These are phyloP conservation scores for Rutstroemia sp. DNA, from an alignment of 2,329 filamentous ascomycete species.

Conservation along the genomic window DNA sequence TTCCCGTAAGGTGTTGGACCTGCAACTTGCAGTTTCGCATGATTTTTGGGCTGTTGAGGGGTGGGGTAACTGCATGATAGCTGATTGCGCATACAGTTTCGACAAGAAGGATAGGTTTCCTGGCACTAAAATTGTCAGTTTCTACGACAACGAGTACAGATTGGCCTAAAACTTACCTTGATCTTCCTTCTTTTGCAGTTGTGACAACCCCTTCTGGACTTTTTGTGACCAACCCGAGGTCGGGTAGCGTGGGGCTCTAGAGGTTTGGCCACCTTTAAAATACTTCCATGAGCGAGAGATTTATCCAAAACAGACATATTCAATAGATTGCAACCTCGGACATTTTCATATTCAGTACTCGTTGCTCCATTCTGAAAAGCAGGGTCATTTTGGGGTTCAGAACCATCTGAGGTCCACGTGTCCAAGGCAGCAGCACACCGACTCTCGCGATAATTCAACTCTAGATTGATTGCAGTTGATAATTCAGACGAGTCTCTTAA, in stretches of 20 bases:
- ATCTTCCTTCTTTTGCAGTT: slow-evolving; percentile 1
- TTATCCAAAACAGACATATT: too few species aligned
- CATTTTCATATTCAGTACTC: too few species aligned
- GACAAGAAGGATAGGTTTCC: neutral
- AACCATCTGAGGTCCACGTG: neutral
- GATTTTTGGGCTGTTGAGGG: neutral
- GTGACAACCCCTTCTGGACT: neutral
- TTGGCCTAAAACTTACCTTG: neutral
- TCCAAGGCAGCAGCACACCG: neutral
- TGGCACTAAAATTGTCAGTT: neutral
- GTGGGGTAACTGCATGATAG: neutral
- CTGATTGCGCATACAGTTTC: neutral
- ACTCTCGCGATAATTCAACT: neutral
- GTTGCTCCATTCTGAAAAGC: neutral
- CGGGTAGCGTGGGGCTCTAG: neutral
- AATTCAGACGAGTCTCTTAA: neutral
- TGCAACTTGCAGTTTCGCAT: neutral
- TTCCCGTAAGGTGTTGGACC: neutral
- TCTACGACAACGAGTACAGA: neutral
- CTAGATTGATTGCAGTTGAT: neutral
- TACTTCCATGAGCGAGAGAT: neutral
- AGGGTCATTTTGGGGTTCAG: neutral
- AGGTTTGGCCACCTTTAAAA: neutral
- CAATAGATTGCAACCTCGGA: too few species aligned
- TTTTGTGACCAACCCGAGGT: neutral